phyloP scores from a whole-genome alignment of 176 grass and related monocot genomes.

The Zea luxurians region DNA sequence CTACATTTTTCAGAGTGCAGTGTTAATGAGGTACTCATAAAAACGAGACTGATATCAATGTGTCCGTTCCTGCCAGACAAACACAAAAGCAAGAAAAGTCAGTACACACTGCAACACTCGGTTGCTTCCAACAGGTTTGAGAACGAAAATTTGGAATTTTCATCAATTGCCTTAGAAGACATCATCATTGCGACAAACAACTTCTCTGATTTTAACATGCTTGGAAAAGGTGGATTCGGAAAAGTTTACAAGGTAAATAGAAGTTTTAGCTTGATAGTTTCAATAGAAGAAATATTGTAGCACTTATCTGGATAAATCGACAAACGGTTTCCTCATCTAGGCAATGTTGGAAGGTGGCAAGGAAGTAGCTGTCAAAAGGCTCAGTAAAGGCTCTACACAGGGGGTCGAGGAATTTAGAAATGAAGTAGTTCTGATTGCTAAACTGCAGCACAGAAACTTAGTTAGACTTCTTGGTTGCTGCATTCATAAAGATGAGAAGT shows the following conservation, averaged over 20 bases:
- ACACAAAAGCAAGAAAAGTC: constrained; percentile 19
- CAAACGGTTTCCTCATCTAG: constrained; percentile 27
- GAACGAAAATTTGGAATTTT: constrained; percentile 12
- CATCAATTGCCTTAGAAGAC: constrained; percentile 38
- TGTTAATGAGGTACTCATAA: not conserved
- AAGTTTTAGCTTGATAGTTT: not conserved
- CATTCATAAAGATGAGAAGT: not conserved
- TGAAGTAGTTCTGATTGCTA: not conserved
- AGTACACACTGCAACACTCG: not conserved
- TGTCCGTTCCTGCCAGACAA: constrained; percentile 4
- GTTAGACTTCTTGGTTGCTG: not conserved
- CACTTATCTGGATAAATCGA: not conserved
- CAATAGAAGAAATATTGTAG: not conserved
- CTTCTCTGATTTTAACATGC: constrained; percentile 46
- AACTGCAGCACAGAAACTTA: not conserved
- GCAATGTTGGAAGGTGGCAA: constrained; percentile 40
- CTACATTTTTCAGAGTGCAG: not conserved
- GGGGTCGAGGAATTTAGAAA: not conserved
- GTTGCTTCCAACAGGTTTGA: constrained; percentile 10
- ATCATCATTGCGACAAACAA: constrained; percentile 45
- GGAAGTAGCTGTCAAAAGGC: constrained; percentile 62
- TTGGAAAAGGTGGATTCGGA: constrained; percentile 60
- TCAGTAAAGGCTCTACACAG: constrained; percentile 24
- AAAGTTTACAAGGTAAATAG: constrained; percentile 55
- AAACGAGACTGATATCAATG: constrained; percentile 9